Evolutionary conservation across 2,329 filamentous ascomycete species (phyloP), one percentile per base, ranked within the genome.

Genomic region (Epichloe festucae): DNA sequence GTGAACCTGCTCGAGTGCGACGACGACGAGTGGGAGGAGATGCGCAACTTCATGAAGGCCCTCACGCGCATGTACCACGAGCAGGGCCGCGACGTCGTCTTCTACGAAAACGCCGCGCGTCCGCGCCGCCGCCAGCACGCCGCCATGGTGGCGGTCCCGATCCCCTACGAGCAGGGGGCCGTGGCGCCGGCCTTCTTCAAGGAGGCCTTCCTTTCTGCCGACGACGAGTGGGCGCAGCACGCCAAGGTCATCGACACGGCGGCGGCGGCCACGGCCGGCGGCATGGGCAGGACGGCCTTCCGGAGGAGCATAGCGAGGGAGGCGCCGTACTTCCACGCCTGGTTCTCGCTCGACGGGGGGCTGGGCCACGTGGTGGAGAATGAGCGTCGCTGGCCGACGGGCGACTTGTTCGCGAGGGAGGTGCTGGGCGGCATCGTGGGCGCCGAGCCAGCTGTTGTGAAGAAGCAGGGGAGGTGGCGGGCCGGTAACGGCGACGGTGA

Each of bases 21-120:
- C 67, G 91, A 98, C 63, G 93, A 98, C 63, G 93, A 98, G 66
- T 98, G 94, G 94, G 93, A 98, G 64, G 93, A 98, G 68, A 84
- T 98, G 5, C 86, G 93, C 59, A 98, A 98, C 67, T 98, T 98
- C 65, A 97, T 97, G 91, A 98, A 98, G 72, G 86, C 82, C 53
- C 76, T 98, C 19, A 96, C 86, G 4, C 82, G 91, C 44, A 85
- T 96, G 80, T 98, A 97, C 68, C 89, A 95, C 70, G 86, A 90
- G 43, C 89, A 94, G 66, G 89, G 90, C 11, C 85, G 87, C 49
- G 88, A 93, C 60, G 90, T 97, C 10, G 73, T 98, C 56, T 98
- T 98, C 70, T 98, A 98, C 73, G 93, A 98, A 64, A 97, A 98
- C 65, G 93, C 93, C 2, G 90, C 89, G 0, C 74, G 81, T 14